These are phyloP conservation scores for Allium sativum DNA, from an alignment of 106 monocot genomes.

Conservation along the genomic window DNA sequence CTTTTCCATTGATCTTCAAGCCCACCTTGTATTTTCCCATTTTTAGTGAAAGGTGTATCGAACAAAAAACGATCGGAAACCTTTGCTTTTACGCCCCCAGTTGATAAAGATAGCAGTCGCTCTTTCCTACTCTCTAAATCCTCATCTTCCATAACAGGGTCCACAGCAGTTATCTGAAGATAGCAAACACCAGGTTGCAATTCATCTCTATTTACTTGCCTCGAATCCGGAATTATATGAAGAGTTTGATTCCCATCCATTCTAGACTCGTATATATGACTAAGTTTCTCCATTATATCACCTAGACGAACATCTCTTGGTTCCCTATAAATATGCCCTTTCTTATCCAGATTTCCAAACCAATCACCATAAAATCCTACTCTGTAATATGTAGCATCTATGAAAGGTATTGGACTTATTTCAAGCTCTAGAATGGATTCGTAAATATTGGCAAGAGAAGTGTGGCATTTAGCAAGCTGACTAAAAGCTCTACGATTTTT, in stretches of 20 bases:
- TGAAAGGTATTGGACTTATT: slow-evolving; percentile 87
- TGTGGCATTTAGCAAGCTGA: slow-evolving; percentile 96
- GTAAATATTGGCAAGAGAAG: slow-evolving; percentile 85
- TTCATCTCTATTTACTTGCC: slow-evolving; percentile 92
- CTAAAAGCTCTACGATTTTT: slow-evolving; percentile 81
- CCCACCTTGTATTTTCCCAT: slow-evolving; percentile 93
- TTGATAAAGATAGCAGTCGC: slow-evolving; percentile 70
- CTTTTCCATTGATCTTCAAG: slow-evolving; percentile 98
- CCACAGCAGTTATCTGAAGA: slow-evolving; percentile 94
- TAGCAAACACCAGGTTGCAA: slow-evolving; percentile 91
- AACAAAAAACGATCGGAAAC: slow-evolving; percentile 94
- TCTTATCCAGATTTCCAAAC: slow-evolving; percentile 74
- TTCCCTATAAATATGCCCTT: slow-evolving; percentile 86
- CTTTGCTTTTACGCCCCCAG: slow-evolving; percentile 63
- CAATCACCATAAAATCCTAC: slow-evolving; percentile 89
- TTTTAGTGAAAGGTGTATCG: slow-evolving; percentile 97
- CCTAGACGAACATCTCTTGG: slow-evolving; percentile 87
- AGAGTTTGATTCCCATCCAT: slow-evolving; percentile 77
- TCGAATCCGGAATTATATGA: slow-evolving; percentile 93
- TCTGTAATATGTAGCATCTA: slow-evolving; percentile 91
- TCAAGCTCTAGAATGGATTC: slow-evolving; percentile 92
- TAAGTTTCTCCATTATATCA: slow-evolving; percentile 98
- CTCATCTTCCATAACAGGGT: slow-evolving; percentile 99
- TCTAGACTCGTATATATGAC: slow-evolving; percentile 77
- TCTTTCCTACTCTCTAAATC: slow-evolving; percentile 85